Conservation (phyloP, 768 basidiomycete genomes). For the Hypsizygus marmoreus region DNA sequence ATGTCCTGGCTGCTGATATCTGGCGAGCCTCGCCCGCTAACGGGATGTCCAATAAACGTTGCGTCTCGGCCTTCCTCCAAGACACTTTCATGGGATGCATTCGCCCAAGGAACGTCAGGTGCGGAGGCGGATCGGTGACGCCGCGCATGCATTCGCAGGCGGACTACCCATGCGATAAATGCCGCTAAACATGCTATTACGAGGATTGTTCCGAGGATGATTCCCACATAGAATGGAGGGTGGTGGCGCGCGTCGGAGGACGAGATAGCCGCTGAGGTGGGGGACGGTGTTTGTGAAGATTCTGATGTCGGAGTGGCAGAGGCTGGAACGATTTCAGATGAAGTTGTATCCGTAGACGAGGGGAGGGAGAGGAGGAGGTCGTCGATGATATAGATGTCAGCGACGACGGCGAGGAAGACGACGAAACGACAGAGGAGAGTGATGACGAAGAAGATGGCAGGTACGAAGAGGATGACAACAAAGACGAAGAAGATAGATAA, state of each 20-base stretch:
- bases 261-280: conserved; percentile 5
- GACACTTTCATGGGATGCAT: conserved; percentile 21
- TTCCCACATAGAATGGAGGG: conserved; percentile 50
- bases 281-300: conserved; percentile 5
- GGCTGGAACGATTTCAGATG: background rate
- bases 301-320: conserved; percentile 2
- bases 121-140: conserved; percentile 35
- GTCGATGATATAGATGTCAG: conserved; percentile 1
- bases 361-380: background rate
- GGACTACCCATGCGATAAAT: conserved; percentile 51
- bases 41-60: conserved; percentile 22
- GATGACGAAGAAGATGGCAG: background rate
- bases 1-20: conserved; percentile 26
- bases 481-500: background rate
- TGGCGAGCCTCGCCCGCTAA: conserved; percentile 21
- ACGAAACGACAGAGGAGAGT: background rate
- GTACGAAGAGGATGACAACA: no score
- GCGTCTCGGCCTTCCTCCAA: conserved; percentile 22
- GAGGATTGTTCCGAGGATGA: conserved; percentile 49
- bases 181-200: conserved; percentile 46
- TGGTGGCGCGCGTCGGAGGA: conserved; percentile 21
- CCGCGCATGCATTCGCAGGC: conserved; percentile 37
- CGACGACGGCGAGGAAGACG: background rate
- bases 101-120: conserved; percentile 38
- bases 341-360: no score